Evolutionary conservation across 2,329 filamentous ascomycete genomes (phyloP).

Genomic region (Hortaea werneckii): DNA sequence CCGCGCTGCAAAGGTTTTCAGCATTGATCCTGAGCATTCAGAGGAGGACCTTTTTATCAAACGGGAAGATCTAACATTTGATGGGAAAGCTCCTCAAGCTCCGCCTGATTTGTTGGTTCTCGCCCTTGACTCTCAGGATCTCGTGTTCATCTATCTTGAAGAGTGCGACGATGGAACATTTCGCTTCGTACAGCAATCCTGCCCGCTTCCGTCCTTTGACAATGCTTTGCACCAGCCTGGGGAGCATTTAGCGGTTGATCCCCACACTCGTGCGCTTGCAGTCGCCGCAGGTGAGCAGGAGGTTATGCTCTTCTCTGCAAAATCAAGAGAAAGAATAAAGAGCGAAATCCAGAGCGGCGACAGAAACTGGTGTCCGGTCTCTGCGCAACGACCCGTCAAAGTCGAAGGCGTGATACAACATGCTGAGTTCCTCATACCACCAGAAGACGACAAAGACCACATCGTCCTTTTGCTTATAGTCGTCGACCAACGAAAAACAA

Average conservation of each 20-base stretch:
- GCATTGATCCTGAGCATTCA: slow-evolving; percentile 29
- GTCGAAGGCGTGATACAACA: slow-evolving; percentile 69
- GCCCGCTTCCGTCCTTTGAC: slow-evolving; percentile 48
- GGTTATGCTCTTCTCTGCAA: slow-evolving; percentile 63
- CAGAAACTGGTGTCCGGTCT: slow-evolving; percentile 50
- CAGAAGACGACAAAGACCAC: slow-evolving; percentile 49
- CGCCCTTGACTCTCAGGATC: slow-evolving; percentile 60
- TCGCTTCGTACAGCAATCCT: slow-evolving; percentile 52
- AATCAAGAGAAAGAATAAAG: slow-evolving; percentile 44
- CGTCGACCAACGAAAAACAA: slow-evolving; percentile 32
- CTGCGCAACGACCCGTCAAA: slow-evolving; percentile 34
- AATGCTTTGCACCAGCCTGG: slow-evolving; percentile 46
- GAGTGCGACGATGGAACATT: slow-evolving; percentile 34
- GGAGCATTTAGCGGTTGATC: slow-evolving; percentile 66
- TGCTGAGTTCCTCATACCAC: slow-evolving; percentile 75
- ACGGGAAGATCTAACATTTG: slow-evolving; percentile 9
- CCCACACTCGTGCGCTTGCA: slow-evolving; percentile 53
- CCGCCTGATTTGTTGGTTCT: slow-evolving; percentile 77
- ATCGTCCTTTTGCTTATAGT: slow-evolving; percentile 66
- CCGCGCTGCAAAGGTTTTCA: slow-evolving; percentile 67
- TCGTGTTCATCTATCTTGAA: slow-evolving; percentile 66
- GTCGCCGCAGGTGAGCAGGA: slow-evolving; percentile 60
- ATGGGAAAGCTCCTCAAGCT: slow-evolving; percentile 20
- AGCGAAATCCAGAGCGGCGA: slow-evolving; percentile 36
- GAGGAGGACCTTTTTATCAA: slow-evolving; percentile 23